These are phyloP conservation scores for Dimargaris cristalligena DNA, from an alignment of 192 early-diverging fungal genomes.

Conservation along the genomic window DNA sequence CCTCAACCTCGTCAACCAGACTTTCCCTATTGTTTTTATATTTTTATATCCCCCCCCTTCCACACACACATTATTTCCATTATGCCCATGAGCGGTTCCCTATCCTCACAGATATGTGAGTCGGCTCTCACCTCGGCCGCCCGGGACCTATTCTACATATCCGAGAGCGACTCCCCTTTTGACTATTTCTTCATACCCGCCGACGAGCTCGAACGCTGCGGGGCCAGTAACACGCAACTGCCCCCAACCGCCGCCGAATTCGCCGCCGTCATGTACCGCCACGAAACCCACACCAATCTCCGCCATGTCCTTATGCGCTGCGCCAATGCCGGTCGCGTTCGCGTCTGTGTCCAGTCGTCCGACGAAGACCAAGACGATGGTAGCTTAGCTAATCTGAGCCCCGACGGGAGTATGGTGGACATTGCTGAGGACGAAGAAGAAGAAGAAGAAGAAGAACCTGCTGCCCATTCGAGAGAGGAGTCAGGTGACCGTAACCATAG, in stretches of 20 bases:
- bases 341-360: background rate
- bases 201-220: background rate
- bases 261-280: slow-evolving; percentile 1
- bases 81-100: too few species aligned
- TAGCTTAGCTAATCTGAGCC: background rate
- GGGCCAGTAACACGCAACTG: background rate
- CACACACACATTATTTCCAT: too few species aligned
- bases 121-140: background rate
- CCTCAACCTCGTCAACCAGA: too few species aligned
- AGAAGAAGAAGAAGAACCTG: background rate
- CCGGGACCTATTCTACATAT: slow-evolving; percentile 1
- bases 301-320: background rate
- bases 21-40: too few species aligned
- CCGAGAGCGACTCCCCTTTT: background rate
- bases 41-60: too few species aligned
- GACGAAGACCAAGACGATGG: background rate
- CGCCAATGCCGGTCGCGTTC: background rate
- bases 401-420: background rate
- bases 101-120: too few species aligned
- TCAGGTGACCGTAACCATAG: background rate
- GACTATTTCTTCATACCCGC: slow-evolving; percentile 2
- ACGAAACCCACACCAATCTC: background rate
- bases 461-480: background rate
- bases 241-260: background rate
- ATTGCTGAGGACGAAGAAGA: background rate